These are phyloP conservation scores for Glonium stellatum DNA, from an alignment of 495 filamentous ascomycete genomes.

Conservation along the genomic window DNA sequence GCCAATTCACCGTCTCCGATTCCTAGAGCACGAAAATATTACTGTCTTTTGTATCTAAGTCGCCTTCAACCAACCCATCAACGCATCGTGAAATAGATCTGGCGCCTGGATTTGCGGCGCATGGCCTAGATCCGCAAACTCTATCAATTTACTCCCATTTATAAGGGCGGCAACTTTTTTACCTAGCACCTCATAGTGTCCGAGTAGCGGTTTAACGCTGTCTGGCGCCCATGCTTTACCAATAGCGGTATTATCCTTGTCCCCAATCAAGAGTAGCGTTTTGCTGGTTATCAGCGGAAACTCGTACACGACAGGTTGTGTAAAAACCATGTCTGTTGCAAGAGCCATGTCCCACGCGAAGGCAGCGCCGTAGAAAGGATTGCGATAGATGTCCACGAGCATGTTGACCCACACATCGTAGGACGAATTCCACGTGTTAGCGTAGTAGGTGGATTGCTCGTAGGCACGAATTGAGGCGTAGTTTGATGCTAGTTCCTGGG, in stretches of 20 bases:
- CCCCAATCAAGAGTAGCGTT: constrained; percentile 39
- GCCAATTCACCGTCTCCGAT: too few relatives aligned
- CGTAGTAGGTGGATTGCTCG: constrained; percentile 43
- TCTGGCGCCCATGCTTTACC: constrained; percentile 35
- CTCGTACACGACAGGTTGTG: constrained; percentile 41
- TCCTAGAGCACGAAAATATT: too few relatives aligned
- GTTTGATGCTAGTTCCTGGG: constrained; percentile 31
- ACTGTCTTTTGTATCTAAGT: too few relatives aligned
- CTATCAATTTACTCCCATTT: constrained; percentile 37
- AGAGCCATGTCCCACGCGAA: constrained; percentile 38
- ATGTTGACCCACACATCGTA: constrained; percentile 45
- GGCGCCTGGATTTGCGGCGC: constrained; percentile 38
- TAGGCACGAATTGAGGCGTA: constrained; percentile 38
- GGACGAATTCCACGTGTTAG: constrained; percentile 31
- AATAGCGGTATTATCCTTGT: constrained; percentile 41
- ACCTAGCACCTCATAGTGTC: constrained; percentile 40
- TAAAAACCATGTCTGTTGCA: constrained; percentile 42
- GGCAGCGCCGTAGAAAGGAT: constrained; percentile 23
- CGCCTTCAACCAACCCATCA: constrained; percentile 2
- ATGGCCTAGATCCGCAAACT: constrained; percentile 40
- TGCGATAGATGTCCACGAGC: constrained; percentile 41
- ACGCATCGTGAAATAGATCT: too few relatives aligned
- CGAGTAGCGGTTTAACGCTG: constrained; percentile 30
- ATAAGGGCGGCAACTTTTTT: constrained; percentile 37
- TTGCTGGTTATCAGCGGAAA: constrained; percentile 33